phyloP scores from a whole-genome alignment of 768 basidiomycete species.

The Solioccasus polychromus region DNA sequence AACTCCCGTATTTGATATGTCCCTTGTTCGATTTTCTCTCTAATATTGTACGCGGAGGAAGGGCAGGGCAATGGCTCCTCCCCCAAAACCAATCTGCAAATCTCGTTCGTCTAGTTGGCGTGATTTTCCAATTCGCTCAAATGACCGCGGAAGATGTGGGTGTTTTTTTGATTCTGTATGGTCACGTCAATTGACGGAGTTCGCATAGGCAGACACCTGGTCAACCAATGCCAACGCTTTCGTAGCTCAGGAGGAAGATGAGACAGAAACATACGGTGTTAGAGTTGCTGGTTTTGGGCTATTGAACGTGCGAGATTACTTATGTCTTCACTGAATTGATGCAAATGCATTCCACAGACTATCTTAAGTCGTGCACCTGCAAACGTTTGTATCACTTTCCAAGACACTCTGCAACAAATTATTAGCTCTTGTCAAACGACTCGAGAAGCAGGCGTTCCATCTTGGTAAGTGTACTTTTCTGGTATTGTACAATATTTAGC shows the following conservation, averaged over 20 bases:
- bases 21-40: conserved; percentile 81
- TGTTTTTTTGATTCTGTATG: conserved; percentile 4
- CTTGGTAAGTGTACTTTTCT: conserved; percentile 51
- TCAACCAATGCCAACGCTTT: conserved; percentile 86
- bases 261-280: conserved; percentile 76
- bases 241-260: conserved; percentile 93
- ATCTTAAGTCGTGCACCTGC: conserved; percentile 55
- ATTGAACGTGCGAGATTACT: conserved; percentile 50
- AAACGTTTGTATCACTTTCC: conserved; percentile 51
- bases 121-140: conserved; percentile 69
- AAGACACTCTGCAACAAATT: conserved; percentile 51
- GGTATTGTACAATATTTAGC: background rate
- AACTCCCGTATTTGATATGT: conserved; percentile 73
- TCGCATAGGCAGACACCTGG: conserved; percentile 84
- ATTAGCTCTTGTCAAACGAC: conserved; percentile 54
- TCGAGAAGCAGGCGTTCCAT: conserved; percentile 50
- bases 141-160: conserved; percentile 89
- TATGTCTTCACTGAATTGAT: conserved; percentile 1
- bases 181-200: background rate
- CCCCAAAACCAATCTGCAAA: conserved; percentile 33
- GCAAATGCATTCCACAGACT: conserved; percentile 35
- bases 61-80: conserved; percentile 63
- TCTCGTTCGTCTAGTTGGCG: conserved; percentile 47
- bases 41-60: conserved; percentile 60
- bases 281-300: conserved; percentile 85